phyloP scores from a whole-genome alignment of 2,329 filamentous ascomycete species.

The Pyrenophora teres region DNA sequence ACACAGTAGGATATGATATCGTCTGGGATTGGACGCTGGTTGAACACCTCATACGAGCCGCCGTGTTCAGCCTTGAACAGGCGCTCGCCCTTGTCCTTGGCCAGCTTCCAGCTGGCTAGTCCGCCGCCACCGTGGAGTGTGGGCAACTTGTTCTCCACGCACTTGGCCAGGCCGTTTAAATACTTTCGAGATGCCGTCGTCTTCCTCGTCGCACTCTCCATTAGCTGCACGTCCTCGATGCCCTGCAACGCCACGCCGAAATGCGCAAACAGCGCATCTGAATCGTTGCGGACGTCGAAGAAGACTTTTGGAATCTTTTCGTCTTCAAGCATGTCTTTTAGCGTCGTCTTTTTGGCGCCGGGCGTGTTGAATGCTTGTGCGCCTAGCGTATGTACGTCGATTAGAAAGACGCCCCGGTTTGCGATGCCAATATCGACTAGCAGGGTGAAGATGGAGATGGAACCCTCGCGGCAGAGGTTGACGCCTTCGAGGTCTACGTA shows the following conservation, averaged over 20 bases:
- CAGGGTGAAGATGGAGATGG: constrained; percentile 31
- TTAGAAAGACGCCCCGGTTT: neutral
- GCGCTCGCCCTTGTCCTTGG: constrained; percentile 26
- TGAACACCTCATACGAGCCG: constrained; percentile 37
- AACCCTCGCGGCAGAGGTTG: constrained; percentile 30
- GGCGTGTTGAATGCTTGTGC: constrained; percentile 30
- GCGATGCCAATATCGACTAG: constrained; percentile 3
- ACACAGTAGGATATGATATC: constrained; percentile 36
- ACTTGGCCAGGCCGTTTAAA: constrained; percentile 2
- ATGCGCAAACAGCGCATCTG: constrained; percentile 29
- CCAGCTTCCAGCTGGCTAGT: constrained; percentile 1
- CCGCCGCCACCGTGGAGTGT: neutral
- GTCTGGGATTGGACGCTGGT: constrained; percentile 29
- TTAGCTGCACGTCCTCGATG: constrained; percentile 9
- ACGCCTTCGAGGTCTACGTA: constrained; percentile 36
- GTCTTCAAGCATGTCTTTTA: constrained; percentile 25
- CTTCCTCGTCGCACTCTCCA: constrained; percentile 8
- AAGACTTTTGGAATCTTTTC: constrained; percentile 32
- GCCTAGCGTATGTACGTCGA: constrained; percentile 16
- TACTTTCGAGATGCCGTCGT: neutral
- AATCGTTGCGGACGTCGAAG: constrained; percentile 38
- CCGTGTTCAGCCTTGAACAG: constrained; percentile 31
- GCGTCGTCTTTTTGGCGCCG: neutral
- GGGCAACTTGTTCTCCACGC: neutral
- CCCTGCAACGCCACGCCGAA: constrained; percentile 10